Evolutionary conservation across 2,329 filamentous ascomycete species (phyloP).

Genomic region (Cordyceps tenuipes): DNA sequence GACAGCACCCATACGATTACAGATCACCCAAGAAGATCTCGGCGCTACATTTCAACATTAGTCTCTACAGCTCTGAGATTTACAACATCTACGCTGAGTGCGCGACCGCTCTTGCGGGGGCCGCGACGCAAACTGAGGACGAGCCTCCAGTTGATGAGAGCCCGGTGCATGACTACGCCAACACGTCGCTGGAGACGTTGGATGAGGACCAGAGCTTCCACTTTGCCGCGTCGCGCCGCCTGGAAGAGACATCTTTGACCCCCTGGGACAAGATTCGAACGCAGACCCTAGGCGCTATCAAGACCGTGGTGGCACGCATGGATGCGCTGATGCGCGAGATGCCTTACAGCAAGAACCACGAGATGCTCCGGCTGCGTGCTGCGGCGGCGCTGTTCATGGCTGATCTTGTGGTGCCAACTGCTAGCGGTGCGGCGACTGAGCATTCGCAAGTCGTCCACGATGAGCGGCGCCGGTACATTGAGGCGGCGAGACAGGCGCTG

Average conservation of each 20-base stretch:
- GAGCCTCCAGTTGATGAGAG: not conserved
- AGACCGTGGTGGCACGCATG: constrained; percentile 58
- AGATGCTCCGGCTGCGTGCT: constrained; percentile 61
- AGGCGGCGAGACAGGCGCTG: constrained; percentile 20
- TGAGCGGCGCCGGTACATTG: constrained; percentile 22
- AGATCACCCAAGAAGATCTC: constrained; percentile 50
- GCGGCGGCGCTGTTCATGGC: constrained; percentile 69
- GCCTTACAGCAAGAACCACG: constrained; percentile 60
- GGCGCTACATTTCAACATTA: constrained; percentile 71
- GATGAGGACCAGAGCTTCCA: constrained; percentile 12
- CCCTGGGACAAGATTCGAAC: constrained; percentile 32
- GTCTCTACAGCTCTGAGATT: constrained; percentile 73
- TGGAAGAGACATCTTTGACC: not conserved
- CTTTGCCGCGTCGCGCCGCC: not conserved
- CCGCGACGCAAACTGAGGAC: constrained; percentile 21
- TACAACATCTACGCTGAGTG: constrained; percentile 62
- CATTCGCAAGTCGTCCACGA: constrained; percentile 21
- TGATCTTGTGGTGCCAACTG: constrained; percentile 49
- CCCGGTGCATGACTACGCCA: not conserved
- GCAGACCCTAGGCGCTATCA: constrained; percentile 50
- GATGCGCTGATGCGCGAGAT: constrained; percentile 60
- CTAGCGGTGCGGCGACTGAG: constrained; percentile 23
- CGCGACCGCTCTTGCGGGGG: constrained; percentile 31
- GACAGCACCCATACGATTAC: constrained; percentile 65
- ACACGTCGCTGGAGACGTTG: not conserved